Evolutionary conservation across 2,329 filamentous ascomycete species (phyloP).

Genomic region (Neopestalotiopsis sp.): DNA sequence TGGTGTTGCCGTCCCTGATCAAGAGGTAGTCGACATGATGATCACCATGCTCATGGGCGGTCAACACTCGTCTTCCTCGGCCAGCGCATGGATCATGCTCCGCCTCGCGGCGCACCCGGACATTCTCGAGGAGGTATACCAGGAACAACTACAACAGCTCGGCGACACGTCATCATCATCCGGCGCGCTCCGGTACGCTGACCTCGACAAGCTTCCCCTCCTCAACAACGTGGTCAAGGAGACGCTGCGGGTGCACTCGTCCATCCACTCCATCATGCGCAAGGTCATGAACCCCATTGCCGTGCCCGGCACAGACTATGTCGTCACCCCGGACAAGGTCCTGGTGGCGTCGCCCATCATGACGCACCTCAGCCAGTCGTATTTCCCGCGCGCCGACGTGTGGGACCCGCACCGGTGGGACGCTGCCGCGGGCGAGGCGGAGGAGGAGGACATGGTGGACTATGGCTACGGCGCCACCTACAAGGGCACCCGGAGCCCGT

Average conservation of each 20-base stretch:
- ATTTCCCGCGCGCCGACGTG: conserved; percentile 62
- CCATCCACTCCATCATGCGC: conserved; percentile 76
- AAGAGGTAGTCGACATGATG: conserved; percentile 85
- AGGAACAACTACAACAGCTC: conserved; percentile 65
- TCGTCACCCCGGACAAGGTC: conserved; percentile 57
- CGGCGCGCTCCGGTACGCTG: conserved; percentile 61
- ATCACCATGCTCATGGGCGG: conserved; percentile 85
- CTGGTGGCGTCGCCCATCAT: conserved; percentile 49
- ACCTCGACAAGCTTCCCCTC: conserved; percentile 64
- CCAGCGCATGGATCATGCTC: conserved; percentile 78
- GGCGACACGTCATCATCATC: conserved; percentile 46
- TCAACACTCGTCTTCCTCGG: conserved; percentile 80
- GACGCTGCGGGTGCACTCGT: conserved; percentile 72
- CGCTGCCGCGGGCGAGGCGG: conserved; percentile 20
- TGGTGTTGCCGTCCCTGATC: conserved; percentile 70
- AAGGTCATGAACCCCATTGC: conserved; percentile 71
- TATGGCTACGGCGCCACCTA: conserved; percentile 37
- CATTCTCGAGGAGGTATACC: conserved; percentile 72
- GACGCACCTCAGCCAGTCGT: conserved; percentile 53
- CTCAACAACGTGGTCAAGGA: conserved; percentile 72
- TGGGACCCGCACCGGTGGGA: conserved; percentile 73
- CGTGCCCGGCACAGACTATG: conserved; percentile 60
- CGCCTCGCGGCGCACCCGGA: conserved; percentile 73
- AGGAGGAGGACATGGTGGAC: conserved; percentile 28
- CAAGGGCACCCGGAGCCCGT: conserved; percentile 48